These are phyloP conservation scores for Lanmaoa rubissima DNA, from an alignment of 768 basidiomycete species.

Conservation along the genomic window DNA sequence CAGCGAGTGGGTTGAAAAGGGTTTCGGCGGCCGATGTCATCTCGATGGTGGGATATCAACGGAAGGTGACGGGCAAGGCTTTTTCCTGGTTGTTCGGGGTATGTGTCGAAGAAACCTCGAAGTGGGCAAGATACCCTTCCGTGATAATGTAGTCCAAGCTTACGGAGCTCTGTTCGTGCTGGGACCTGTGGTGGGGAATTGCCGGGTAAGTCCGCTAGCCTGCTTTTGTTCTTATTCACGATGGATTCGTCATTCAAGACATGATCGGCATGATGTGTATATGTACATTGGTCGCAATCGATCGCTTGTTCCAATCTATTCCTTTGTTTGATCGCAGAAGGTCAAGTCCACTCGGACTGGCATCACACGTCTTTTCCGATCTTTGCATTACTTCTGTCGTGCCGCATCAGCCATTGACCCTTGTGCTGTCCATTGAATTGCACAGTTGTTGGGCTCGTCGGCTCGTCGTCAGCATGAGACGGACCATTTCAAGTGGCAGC, in stretches of 20 bases:
- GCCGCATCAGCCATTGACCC: constrained; percentile 2
- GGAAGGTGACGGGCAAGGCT: background rate
- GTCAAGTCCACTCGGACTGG: background rate
- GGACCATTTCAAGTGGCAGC: too few relatives aligned
- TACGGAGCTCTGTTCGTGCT: background rate
- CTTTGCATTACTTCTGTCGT: background rate
- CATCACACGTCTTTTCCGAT: background rate
- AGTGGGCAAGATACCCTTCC: background rate
- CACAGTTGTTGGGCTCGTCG: too few relatives aligned
- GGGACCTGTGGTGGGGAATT: background rate
- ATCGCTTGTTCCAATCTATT: background rate
- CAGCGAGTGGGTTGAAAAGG: background rate
- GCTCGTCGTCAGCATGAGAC: too few relatives aligned
- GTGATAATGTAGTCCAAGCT: background rate
- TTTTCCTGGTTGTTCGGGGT: background rate
- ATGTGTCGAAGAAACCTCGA: background rate
- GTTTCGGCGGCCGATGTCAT: background rate
- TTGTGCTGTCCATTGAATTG: too few relatives aligned
- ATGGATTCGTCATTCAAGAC: background rate
- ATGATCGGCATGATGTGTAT: background rate
- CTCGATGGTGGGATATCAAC: background rate
- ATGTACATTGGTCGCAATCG: background rate
- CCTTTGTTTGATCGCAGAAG: background rate
- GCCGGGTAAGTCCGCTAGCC: background rate
- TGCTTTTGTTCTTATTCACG: background rate